These are phyloP conservation scores for Dictyostelium discoideum DNA, from an alignment of 78 protist genomes.

Conservation along the genomic window DNA sequence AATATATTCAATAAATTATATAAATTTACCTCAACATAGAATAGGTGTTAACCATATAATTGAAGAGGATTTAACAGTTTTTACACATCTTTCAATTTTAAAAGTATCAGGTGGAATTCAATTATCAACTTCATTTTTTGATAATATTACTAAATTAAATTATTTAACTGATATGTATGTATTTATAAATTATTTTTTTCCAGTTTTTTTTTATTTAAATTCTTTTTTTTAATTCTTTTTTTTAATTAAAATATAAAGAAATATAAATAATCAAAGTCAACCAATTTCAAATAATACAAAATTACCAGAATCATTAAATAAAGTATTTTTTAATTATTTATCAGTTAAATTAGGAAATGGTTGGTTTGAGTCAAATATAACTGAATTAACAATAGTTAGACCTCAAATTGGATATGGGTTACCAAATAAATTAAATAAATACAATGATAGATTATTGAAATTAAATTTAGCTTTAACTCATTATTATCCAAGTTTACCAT, in stretches of 20 bases:
- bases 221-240: background rate
- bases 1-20: background rate
- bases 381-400: background rate
- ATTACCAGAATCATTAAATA: background rate
- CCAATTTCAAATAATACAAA: background rate
- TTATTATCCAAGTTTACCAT: background rate
- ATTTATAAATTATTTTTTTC: background rate
- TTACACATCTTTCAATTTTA: background rate
- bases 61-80: background rate
- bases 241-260: background rate
- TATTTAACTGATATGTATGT: background rate
- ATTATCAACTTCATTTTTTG: background rate
- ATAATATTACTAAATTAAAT: background rate
- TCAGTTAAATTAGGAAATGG: background rate
- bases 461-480: background rate
- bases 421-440: background rate
- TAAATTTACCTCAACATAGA: background rate
- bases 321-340: background rate
- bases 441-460: background rate
- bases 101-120: background rate
- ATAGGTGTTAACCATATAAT: background rate
- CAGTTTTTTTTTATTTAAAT: background rate
- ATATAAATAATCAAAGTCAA: background rate
- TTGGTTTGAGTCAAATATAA: background rate
- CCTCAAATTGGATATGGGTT: background rate